Percentiles rank a stretch among this genome's conserved stretches.
Conservation (phyloP, 306 rosid genomes). For the Parietaria judaica region DNA sequence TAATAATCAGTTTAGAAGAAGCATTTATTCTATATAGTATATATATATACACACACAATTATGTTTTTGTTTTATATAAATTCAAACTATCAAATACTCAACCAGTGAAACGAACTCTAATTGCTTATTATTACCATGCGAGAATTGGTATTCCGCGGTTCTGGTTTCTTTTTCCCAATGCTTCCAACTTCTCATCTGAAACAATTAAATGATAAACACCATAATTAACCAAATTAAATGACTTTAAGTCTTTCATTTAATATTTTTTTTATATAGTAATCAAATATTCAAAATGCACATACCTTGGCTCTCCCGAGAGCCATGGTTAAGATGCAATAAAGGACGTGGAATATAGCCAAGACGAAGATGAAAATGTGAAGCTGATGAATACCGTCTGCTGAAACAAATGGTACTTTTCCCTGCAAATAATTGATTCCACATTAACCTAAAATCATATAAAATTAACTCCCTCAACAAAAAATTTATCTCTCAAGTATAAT, state of each 20-base stretch:
- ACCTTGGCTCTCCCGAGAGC: conserved; percentile 74
- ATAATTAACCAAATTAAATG: no score
- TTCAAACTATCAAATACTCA: no score
- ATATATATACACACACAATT: no score
- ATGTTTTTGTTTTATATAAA: no score
- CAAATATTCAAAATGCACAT: background rate
- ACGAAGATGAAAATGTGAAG: conserved; percentile 79
- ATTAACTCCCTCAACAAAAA: no score
- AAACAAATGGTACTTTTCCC: conserved; percentile 62
- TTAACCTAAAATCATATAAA: background rate
- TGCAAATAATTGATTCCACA: conserved; percentile 12
- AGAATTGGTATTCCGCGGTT: conserved; percentile 67
- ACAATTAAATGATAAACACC: background rate
- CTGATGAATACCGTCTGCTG: conserved; percentile 64
- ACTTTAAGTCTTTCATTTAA: background rate
- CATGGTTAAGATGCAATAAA: conserved; percentile 61
- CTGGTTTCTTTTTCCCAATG: conserved; percentile 81
- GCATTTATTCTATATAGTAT: no score
- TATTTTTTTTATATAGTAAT: background rate
- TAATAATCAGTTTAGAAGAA: no score
- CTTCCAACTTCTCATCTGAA: conserved; percentile 86
- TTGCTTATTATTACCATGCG: conserved; percentile 48
- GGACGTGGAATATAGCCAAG: conserved; percentile 60
- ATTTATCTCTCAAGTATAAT: no score
- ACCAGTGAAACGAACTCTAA: no score